Evolutionary conservation across 169 alveolate species (phyloP), one percentile per base, ranked within the genome.

Genomic region (Fabrea salina): DNA sequence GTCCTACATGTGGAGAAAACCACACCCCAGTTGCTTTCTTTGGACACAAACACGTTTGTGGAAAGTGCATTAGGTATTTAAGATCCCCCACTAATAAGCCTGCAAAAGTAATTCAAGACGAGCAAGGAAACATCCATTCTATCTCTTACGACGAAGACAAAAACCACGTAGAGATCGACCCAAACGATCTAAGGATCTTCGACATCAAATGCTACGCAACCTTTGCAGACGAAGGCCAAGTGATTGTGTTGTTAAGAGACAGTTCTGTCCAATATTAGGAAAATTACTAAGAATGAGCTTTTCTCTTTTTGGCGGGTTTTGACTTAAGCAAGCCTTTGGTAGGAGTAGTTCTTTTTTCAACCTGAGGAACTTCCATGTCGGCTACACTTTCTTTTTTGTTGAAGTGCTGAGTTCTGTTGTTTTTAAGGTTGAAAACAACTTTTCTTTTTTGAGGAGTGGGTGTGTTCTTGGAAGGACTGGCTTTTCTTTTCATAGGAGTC

Each of bases 1-100:
- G 85, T 47, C 57, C 75, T 16, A 66, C 85, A 22, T 79, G 85
- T 67, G 85, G 85, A 8, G 32, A 79, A 37, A 25, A 79, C 3
- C 75, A 79, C 43, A 75, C 67, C 4, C 30, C 16, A 30, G 85
- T 79, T 39, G n/a, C 7, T 4, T 79, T n/a, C 44, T 75, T 49
- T 37, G 80, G 80, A 30, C 64, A 79, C 33, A 43, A 80, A 32
- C 85, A 79, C 41, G 41, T 79, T 3, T 79, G 85, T 47, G 30
- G 11, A 39, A 64, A 58, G 51, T 79, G 85, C 44, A 53, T 13
- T 3, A 64, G 54, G 68, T 79, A 79, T 40, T n/a, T 79, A 27
- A 44, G 67, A 41, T 66, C 85, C 27, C 75, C 80, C 4, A 80
- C 64, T 33, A 80, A 80, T 30, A 53, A 51, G 30, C 85, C 85